Percentiles rank a stretch among this genome's conserved stretches.
Conservation (phyloP, 2,329 filamentous ascomycete species). For the Microsporum canis region DNA sequence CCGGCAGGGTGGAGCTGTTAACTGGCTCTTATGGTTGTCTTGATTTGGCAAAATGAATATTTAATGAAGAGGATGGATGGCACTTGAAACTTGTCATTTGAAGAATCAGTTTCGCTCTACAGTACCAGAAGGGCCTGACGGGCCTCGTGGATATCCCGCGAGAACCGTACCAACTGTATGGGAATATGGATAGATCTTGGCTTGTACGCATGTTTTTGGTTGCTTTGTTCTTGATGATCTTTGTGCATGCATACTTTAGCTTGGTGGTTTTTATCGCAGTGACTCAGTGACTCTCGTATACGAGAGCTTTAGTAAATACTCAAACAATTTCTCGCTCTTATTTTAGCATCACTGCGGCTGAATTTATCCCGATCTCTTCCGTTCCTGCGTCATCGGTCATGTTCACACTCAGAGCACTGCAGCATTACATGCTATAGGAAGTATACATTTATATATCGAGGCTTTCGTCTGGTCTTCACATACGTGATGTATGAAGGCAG, state of each 20-base stretch:
- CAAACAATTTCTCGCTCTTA: background rate
- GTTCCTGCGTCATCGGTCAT: background rate
- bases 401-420: background rate
- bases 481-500: no score
- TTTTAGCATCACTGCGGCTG: background rate
- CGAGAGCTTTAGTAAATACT: background rate
- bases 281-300: background rate
- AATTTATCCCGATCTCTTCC: background rate
- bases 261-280: background rate
- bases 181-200: background rate
- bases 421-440: background rate
- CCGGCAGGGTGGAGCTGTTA: conserved; percentile 33
- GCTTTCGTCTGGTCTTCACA: no score
- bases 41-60: conserved; percentile 1
- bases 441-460: no score
- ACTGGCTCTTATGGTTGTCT: conserved; percentile 36
- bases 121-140: no score
- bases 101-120: background rate
- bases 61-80: background rate
- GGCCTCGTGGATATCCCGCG: background rate
- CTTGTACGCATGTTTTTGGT: background rate
- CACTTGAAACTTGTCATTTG: background rate
- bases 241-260: background rate
- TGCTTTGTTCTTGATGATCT: background rate
- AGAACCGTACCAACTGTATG: background rate